Evolutionary conservation across 1,139 yeast species (phyloP).

Genomic region (Trichomonascaceae sp.): DNA sequence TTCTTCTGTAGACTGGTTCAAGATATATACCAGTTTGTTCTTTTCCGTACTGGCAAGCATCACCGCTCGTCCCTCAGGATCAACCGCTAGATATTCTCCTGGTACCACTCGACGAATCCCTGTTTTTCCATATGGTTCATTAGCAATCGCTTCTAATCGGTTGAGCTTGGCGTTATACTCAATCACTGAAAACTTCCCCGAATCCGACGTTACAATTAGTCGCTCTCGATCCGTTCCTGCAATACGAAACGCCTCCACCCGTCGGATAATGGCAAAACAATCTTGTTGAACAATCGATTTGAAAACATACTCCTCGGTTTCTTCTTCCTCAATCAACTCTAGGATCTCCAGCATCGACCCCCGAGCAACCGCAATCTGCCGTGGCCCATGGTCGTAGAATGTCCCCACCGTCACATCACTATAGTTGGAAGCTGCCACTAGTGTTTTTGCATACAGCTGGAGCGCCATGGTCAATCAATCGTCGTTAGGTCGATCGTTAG

Average conservation of each 20-base stretch:
- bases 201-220: slow-evolving; percentile 63
- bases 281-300: slow-evolving; percentile 32
- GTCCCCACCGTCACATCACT: slow-evolving; percentile 49
- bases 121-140: slow-evolving; percentile 61
- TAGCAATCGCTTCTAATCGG: slow-evolving; percentile 37
- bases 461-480: slow-evolving; percentile 23
- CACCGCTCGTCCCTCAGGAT: slow-evolving; percentile 60
- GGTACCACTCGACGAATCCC: slow-evolving; percentile 69
- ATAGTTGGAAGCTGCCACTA: slow-evolving; percentile 43
- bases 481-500: too few relatives aligned
- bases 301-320: slow-evolving; percentile 17
- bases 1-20: slow-evolving; percentile 35
- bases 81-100: slow-evolving; percentile 62
- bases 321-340: slow-evolving; percentile 36
- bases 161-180: slow-evolving; percentile 32
- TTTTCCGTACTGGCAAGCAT: slow-evolving; percentile 62
- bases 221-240: slow-evolving; percentile 44
- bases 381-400: slow-evolving; percentile 45
- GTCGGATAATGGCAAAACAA: slow-evolving; percentile 47
- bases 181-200: slow-evolving; percentile 57
- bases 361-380: slow-evolving; percentile 51
- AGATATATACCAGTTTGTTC: slow-evolving; percentile 51
- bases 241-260: slow-evolving; percentile 37
- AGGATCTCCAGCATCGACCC: slow-evolving; percentile 40
- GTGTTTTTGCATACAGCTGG: slow-evolving; percentile 54